These are phyloP conservation scores for Parsonsia alboflavescens DNA, from an alignment of 257 asterid genomes.

Conservation along the genomic window DNA sequence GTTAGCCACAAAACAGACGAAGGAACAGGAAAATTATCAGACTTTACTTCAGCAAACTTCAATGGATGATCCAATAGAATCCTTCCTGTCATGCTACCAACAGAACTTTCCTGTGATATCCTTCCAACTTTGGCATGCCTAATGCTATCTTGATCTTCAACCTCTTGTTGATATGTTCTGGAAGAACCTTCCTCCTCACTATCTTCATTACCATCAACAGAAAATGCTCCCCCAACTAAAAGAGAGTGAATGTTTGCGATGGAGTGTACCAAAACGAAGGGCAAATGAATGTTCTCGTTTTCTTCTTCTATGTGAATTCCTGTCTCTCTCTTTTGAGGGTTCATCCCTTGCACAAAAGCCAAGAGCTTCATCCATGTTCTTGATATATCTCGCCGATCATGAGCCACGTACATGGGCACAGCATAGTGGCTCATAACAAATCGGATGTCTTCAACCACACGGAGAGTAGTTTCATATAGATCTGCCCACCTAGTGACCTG, in stretches of 20 bases:
- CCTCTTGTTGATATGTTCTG: slow-evolving; percentile 36
- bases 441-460: slow-evolving; percentile 80
- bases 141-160: slow-evolving; percentile 66
- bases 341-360: slow-evolving; percentile 93
- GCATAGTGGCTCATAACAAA: slow-evolving; percentile 89
- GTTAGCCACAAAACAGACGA: slow-evolving; percentile 73
- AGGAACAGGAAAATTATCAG: slow-evolving; percentile 47
- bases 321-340: slow-evolving; percentile 82
- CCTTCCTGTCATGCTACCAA: slow-evolving; percentile 55
- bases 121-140: slow-evolving; percentile 97
- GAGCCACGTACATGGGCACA: slow-evolving; percentile 67
- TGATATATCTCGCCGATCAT: slow-evolving; percentile 60
- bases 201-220: slow-evolving; percentile 36
- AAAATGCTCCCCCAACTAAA: slow-evolving; percentile 82
- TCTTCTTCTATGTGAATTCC: slow-evolving; percentile 87
- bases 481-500: slow-evolving; percentile 82
- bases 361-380: slow-evolving; percentile 79
- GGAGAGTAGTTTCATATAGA: slow-evolving; percentile 66
- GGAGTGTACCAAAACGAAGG: slow-evolving; percentile 67
- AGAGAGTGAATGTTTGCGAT: slow-evolving; percentile 70
- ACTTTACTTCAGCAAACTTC: slow-evolving; percentile 32
- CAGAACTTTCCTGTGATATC: slow-evolving; percentile 81
- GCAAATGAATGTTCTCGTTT: slow-evolving; percentile 64
- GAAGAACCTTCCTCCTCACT: slow-evolving; percentile 37
- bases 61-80: slow-evolving; percentile 37